Evolutionary conservation across 208 protist genomes (phyloP), one percentile per base, ranked within the genome.

Genomic region (Angomonas ambiguus): DNA sequence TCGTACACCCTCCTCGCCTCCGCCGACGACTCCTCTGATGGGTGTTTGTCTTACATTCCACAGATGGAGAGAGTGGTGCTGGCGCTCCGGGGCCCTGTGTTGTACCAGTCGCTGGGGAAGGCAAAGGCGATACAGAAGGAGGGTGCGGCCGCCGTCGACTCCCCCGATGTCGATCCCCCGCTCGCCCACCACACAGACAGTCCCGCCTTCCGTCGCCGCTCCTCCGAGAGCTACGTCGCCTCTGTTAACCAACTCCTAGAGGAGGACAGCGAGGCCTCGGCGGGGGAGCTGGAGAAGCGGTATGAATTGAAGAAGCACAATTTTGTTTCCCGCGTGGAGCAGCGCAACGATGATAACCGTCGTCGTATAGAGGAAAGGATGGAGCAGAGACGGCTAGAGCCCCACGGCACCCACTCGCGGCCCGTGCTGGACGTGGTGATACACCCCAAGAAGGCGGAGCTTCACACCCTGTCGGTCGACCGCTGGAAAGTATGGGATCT

Each of bases 391-490:
- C 77, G 78, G 8, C 78, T 84, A 18, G 53, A 65, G 28, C 78
- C 74, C 6, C 30, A 59, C 62, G 75, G 75, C 6, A 78, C 87
- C 2, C 81, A 88, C 72, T 57, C 68, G 31, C 45, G 72, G 22
- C 75, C 79, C 27, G 68, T 88, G 49, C 71, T 85, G 25, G 74
- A 63, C 30, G 56, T 87, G 4, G 53, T 74, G 20, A 56, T 88
- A 22, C 30, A 87, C 59, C 42, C 58, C 6, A 65, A 64, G 20
- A 65, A 42, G 24, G 59, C 25, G 13, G 71, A 80, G 66, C 58
- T 92, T 51, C 81, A 94, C 74, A 91, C 79, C 32, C 86, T 94
- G 73, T 84, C 79, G 63, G 73, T 72, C 16, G 70, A 80, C 35
- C 66, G 64, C 57, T 94, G 88, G 88, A 65, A 72, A 0, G 64